phyloP scores from a whole-genome alignment of 2,329 filamentous ascomycete species.

The Chaetomium olivaceum region DNA sequence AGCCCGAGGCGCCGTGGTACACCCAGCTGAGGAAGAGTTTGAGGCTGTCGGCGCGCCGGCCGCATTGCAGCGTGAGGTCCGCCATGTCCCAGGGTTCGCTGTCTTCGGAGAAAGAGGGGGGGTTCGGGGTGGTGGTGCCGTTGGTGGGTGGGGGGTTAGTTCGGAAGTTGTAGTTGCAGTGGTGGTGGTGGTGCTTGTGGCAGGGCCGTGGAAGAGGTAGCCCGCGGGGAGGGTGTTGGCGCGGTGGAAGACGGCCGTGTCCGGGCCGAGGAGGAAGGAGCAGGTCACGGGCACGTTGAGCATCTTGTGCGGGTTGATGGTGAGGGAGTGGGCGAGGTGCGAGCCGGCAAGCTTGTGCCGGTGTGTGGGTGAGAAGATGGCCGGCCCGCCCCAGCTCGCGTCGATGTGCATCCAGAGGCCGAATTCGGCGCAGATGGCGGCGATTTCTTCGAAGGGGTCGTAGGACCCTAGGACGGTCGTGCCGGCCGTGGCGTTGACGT shows the following conservation, averaged over 20 bases:
- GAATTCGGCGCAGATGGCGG: constrained; percentile 33
- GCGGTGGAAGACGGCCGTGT: constrained; percentile 73
- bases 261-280: constrained; percentile 79
- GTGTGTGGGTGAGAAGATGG: constrained; percentile 71
- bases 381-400: constrained; percentile 84
- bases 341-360: constrained; percentile 65
- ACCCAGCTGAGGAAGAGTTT: constrained; percentile 89
- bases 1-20: constrained; percentile 80
- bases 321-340: constrained; percentile 76
- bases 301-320: constrained; percentile 97
- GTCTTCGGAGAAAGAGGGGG: background rate
- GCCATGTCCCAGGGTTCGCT: constrained; percentile 72
- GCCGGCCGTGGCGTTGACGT: constrained; percentile 92
- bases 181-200: constrained; percentile 38
- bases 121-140: background rate
- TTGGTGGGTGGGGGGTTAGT: constrained; percentile 15
- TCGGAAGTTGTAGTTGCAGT: constrained; percentile 42
- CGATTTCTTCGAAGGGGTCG: constrained; percentile 33
- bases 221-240: constrained; percentile 86
- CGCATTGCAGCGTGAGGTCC: constrained; percentile 91
- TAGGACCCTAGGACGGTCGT: constrained; percentile 89
- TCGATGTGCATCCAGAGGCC: constrained; percentile 92
- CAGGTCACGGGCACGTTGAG: constrained; percentile 87
- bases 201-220: constrained; percentile 73
- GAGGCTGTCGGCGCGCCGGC: constrained; percentile 77